Base-by-base conservation (phyloP, 305 asterid genomes). In the Caryopteris hybrid region DNA sequence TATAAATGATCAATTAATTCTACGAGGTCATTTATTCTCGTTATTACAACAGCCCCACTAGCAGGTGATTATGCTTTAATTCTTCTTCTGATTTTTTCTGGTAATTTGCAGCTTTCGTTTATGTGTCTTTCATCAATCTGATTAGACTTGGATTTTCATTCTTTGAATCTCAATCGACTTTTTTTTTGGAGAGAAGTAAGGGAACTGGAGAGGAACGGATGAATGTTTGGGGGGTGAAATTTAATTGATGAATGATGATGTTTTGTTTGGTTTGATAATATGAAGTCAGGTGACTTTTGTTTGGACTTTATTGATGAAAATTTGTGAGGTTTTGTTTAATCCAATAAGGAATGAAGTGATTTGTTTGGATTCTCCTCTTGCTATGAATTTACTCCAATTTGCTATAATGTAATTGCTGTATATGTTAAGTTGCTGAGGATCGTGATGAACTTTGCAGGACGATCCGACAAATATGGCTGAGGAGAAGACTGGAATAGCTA, bases 401-500 rank as follows among this genome's bases (percentile, higher is more conserved):
- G n/a, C n/a, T 59, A 18, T 13, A 39, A 51, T 62, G 63, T 43
- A 45, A 54, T 11, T 56, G 53, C 5, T 56, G 39, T 7, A 42
- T 22, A 58, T 56, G 3, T 36, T 18, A 17, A 64, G 67, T 46
- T 17, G 53, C 43, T 29, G 6, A 17, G 61, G 38, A 27, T 20
- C 47, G 46, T 4, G 31, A 1, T 25, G 4, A 1, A 4, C 31
- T 25, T 66, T 76, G 80, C 83, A 83, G 95, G 78, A 51, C 36
- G 38, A 36, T 25, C 57, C 16, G 53, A 71, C 70, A 73, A 72
- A 70, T n/a, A 89, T 89, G 98, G 90, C 90, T 0, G 82, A 59
- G 72, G 94, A 69, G 64, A 80, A 59, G 61, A 59, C 25, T 80
- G 93, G 89, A 55, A 90, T 93, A 43, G 99, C 99, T 1, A 93